phyloP scores from a whole-genome alignment of 1,284 basidiomycete species.

The Naganishia cerealis region DNA sequence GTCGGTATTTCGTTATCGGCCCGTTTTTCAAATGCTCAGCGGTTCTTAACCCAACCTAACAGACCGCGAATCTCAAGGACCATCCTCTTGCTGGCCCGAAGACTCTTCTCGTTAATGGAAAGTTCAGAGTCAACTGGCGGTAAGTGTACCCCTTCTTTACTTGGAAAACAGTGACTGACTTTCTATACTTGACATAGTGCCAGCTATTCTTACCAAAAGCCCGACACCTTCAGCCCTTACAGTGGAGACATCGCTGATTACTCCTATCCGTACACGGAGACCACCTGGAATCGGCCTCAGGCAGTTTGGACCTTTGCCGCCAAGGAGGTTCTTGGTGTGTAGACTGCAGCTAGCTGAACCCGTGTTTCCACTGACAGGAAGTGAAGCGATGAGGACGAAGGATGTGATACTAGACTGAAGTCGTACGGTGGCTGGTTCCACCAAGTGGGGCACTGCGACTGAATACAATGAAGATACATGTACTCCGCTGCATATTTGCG shows the following conservation, averaged over 20 bases:
- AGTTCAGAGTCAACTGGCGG: slow-evolving; percentile 65
- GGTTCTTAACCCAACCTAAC: neutral
- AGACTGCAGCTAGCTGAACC: neutral
- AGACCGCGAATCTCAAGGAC: slow-evolving; percentile 61
- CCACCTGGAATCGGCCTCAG: slow-evolving; percentile 66
- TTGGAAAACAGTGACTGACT: neutral
- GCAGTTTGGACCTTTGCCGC: slow-evolving; percentile 62
- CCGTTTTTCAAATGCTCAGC: neutral
- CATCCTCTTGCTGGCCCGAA: slow-evolving; percentile 65
- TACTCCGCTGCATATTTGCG: neutral
- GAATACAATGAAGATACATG: neutral
- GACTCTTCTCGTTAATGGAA: slow-evolving; percentile 59
- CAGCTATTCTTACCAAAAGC: neutral
- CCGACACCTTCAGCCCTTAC: slow-evolving; percentile 45
- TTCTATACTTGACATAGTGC: neutral
- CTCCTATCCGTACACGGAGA: slow-evolving; percentile 63
- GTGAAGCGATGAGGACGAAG: neutral
- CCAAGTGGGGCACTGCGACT: neutral
- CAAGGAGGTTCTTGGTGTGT: neutral
- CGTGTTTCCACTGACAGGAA: neutral
- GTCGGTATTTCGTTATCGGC: slow-evolving; percentile 32
- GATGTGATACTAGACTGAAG: neutral
- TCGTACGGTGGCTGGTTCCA: neutral
- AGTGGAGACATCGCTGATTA: slow-evolving; percentile 49
- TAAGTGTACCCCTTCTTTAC: neutral